A percentile compares a stretch with the other conserved stretches of the same genome.
Conservation (phyloP, 768 basidiomycete genomes). For the Suillus spraguei region DNA sequence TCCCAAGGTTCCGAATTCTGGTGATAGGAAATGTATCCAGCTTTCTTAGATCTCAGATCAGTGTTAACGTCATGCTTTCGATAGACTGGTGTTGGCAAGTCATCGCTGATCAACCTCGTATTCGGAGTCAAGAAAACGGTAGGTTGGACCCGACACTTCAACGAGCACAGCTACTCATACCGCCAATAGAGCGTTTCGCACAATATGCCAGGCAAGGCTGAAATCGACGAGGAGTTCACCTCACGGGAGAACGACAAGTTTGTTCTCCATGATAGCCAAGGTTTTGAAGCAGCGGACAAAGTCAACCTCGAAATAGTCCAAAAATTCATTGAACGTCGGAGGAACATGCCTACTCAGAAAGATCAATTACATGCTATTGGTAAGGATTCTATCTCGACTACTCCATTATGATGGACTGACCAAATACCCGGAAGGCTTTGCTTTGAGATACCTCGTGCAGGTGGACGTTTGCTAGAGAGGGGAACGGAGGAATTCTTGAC, state of each 20-base stretch:
- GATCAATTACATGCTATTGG: slow-evolving; percentile 21
- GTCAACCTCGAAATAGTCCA: slow-evolving; percentile 9
- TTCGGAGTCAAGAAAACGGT: slow-evolving; percentile 11
- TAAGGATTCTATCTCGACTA: neutral
- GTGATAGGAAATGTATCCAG: slow-evolving; percentile 13
- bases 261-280: slow-evolving; percentile 21
- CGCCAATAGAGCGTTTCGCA: neutral
- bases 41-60: neutral
- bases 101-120: slow-evolving; percentile 6
- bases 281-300: slow-evolving; percentile 18
- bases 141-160: neutral
- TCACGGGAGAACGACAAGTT: slow-evolving; percentile 17
- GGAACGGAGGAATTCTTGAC: neutral
- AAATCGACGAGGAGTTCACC: slow-evolving; percentile 17
- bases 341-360: neutral
- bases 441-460: neutral
- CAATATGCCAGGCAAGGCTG: slow-evolving; percentile 12
- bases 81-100: slow-evolving; percentile 14
- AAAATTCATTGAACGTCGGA: slow-evolving; percentile 16
- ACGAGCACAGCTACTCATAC: neutral
- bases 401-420: neutral
- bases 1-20: slow-evolving; percentile 13
- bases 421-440: slow-evolving; percentile 4
- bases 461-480: slow-evolving; percentile 2
- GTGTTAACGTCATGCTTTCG: neutral